Percentiles rank a stretch among this genome's conserved stretches.
Conservation (phyloP, 2,329 filamentous ascomycete species). For the Pyricularia sp. region DNA sequence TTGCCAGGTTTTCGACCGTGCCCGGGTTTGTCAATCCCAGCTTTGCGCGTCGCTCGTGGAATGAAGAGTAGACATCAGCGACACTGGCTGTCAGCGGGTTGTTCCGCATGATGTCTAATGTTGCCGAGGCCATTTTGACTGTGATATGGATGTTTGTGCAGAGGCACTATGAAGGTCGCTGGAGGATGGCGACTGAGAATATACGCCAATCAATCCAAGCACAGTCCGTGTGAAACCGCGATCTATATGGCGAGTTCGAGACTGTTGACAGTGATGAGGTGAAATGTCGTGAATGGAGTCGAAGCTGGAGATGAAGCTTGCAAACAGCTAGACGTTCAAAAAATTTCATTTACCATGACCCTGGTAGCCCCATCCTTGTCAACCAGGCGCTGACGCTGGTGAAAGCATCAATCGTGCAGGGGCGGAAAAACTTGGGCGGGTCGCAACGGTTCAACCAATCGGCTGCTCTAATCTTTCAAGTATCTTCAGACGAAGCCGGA, state of each 20-base stretch:
- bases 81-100: conserved; percentile 65
- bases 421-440: background rate
- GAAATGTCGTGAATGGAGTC: background rate
- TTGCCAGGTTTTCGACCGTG: conserved; percentile 73
- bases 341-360: background rate
- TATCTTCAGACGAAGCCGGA: background rate
- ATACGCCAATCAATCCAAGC: background rate
- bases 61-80: conserved; percentile 69
- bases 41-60: conserved; percentile 77
- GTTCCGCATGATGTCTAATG: conserved; percentile 45
- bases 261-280: background rate
- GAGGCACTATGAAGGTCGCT: background rate
- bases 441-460: background rate
- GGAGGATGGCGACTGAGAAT: background rate
- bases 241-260: background rate
- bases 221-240: background rate
- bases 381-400: background rate
- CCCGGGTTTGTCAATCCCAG: conserved; percentile 88
- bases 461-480: background rate
- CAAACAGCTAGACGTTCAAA: background rate
- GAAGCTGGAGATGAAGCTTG: background rate
- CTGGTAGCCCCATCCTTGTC: background rate
- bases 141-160: background rate
- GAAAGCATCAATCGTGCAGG: background rate
- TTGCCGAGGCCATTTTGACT: conserved; percentile 37